Conservation (phyloP, 495 filamentous ascomycete species). For the Antarctomyces pellizariae region DNA sequence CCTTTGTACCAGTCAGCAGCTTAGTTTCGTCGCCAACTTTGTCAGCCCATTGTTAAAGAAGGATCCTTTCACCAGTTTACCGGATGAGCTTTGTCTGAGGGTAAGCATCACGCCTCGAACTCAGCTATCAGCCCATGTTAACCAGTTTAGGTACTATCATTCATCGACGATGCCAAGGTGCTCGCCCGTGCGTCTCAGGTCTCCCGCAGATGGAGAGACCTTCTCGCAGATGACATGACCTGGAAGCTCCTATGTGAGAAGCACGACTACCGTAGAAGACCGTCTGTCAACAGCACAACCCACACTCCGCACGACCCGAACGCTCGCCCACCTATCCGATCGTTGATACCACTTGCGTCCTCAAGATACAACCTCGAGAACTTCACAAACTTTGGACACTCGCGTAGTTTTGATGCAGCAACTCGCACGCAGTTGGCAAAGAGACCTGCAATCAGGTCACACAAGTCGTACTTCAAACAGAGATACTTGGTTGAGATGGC, state of each 20-base stretch:
- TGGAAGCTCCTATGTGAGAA: slow-evolving; percentile 95
- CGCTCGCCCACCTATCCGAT: too few relatives aligned
- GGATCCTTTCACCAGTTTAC: slow-evolving; percentile 74
- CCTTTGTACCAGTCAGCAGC: slow-evolving; percentile 76
- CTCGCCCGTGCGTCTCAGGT: slow-evolving; percentile 84
- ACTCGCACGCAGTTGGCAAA: slow-evolving; percentile 7
- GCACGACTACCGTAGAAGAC: slow-evolving; percentile 52
- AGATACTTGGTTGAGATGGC: slow-evolving; percentile 91
- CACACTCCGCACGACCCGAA: slow-evolving; percentile 5
- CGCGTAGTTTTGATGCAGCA: slow-evolving; percentile 18
- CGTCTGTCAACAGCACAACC: slow-evolving; percentile 14
- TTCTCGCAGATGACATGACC: slow-evolving; percentile 86
- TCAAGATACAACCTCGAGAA: too few relatives aligned
- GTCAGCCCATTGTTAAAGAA: slow-evolving; percentile 84
- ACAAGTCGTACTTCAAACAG: slow-evolving; percentile 93
- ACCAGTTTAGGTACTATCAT: slow-evolving; percentile 56
- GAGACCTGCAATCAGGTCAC: slow-evolving; percentile 32
- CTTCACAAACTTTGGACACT: too few relatives aligned
- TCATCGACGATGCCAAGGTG: slow-evolving; percentile 83
- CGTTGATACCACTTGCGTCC: too few relatives aligned
- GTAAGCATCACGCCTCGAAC: slow-evolving; percentile 22
- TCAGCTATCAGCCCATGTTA: slow-evolving; percentile 3
- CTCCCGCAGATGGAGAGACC: slow-evolving; percentile 74
- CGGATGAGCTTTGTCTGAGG: slow-evolving; percentile 75
- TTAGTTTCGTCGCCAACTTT: slow-evolving; percentile 86